Base-by-base conservation (phyloP, 495 filamentous ascomycete species). In the Aspergillus olivimuriae region DNA sequence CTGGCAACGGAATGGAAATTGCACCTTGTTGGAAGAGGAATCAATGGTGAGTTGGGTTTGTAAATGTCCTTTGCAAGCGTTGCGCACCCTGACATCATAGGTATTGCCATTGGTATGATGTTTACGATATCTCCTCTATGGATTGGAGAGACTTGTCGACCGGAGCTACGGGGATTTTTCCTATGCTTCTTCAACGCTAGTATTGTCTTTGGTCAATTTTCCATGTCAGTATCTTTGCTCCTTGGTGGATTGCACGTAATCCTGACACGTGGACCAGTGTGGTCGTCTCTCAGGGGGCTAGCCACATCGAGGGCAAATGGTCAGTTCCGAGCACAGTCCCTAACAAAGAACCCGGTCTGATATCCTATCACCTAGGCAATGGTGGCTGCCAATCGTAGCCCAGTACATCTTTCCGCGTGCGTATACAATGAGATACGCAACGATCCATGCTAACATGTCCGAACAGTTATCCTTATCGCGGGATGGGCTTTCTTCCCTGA, bases 181-280 rank as follows among this genome's bases (percentile, higher is more conserved):
- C 47, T 57, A 6, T 57, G 54, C 43, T 53, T 57, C 43, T 57
- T 57, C 41, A 57, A 57, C 39, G 50, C 54, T 4, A 57, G 54
- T 19, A 53, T 57, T 34, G 47, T 57, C 8, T 50, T 58, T 21
- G 51, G 47, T 4, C 48, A 55, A 15, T 51, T 53, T 34, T 47
- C 53, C 1, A 44, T 50, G 43, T 51, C 10, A 31, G 44, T 47
- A 16, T 36, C n/a, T 22, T 31, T 33, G 17, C 8, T 46, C 17
- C 33, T 1, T 2, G 33, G 33, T 35, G 2, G 33, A 11, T 28
- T 35, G 33, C 33, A 3, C 2, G 2, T 35, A n/a, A 4, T 16
- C 4, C 44, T 47, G 24, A 47, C 20, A 8, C 8, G 19, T 24
- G 20, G 24, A 18, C 1, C 2, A 47, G 44, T 36, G 44, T 20